Evolutionary conservation across 345 rosid species (phyloP).

Genomic region (Populus pruinosa): DNA sequence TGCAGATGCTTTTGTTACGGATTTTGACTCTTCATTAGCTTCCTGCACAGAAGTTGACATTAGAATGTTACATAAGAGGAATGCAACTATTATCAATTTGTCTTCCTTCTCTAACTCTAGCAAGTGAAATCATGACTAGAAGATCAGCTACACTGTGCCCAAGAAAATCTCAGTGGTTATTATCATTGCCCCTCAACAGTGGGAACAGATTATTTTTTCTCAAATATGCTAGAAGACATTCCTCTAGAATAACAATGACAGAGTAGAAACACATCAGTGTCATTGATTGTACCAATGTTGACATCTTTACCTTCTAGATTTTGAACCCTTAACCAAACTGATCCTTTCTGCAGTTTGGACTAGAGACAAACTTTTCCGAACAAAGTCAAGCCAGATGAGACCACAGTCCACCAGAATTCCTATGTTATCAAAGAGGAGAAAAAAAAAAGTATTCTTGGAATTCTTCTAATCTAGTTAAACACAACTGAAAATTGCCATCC

Average conservation of each 20-base stretch:
- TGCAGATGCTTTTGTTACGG: conserved; percentile 89
- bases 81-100: background rate
- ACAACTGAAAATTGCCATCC: background rate
- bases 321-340: background rate
- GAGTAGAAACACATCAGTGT: no score
- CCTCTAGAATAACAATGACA: no score
- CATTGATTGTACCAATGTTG: no score
- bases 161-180: no score
- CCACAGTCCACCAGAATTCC: background rate
- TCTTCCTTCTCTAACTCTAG: background rate
- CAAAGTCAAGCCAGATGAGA: background rate
- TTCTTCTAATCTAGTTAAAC: background rate
- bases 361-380: background rate
- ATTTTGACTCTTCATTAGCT: conserved; percentile 88
- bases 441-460: background rate
- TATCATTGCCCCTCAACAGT: background rate
- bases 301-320: no score
- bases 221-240: background rate
- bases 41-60: conserved; percentile 45
- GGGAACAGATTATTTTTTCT: background rate
- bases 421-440: no score
- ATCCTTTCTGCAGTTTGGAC: background rate
- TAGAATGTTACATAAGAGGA: background rate
- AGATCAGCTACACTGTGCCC: no score
- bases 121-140: background rate